Evolutionary conservation across 1,139 yeast species (phyloP).

Genomic region (Geotrichum candidum): DNA sequence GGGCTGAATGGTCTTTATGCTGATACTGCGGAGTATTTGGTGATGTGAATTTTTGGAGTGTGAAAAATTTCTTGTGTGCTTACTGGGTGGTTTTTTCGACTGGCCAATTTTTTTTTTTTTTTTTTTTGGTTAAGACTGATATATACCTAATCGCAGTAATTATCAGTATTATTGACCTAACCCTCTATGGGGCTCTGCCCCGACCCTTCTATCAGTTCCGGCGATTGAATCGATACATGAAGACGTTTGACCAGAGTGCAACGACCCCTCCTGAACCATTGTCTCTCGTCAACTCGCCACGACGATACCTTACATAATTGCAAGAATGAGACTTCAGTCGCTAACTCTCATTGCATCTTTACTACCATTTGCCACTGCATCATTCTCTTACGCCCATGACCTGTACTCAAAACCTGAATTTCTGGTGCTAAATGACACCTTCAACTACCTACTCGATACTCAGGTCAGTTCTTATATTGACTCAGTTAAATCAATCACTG

Average conservation of each 20-base stretch:
- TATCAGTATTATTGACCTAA: neutral
- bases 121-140: neutral
- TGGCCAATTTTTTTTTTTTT: constrained; percentile 1
- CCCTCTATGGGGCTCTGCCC: neutral
- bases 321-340: neutral
- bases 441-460: constrained; percentile 1
- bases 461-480: constrained; percentile 8
- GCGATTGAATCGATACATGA: neutral
- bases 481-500: constrained; percentile 1
- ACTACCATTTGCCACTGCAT: neutral
- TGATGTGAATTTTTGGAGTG: neutral
- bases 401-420: constrained; percentile 12
- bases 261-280: neutral
- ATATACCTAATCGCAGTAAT: neutral
- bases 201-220: neutral
- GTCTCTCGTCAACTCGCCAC: neutral
- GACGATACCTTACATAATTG: neutral
- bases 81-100: neutral
- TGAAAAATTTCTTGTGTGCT: neutral
- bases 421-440: constrained; percentile 7
- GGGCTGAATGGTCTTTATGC: neutral
- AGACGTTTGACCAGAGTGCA: neutral
- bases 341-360: neutral
- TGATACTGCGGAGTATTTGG: too few species aligned
- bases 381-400: constrained; percentile 14